phyloP scores from a whole-genome alignment of 2,329 filamentous ascomycete genomes.

The Apiospora hydei region DNA sequence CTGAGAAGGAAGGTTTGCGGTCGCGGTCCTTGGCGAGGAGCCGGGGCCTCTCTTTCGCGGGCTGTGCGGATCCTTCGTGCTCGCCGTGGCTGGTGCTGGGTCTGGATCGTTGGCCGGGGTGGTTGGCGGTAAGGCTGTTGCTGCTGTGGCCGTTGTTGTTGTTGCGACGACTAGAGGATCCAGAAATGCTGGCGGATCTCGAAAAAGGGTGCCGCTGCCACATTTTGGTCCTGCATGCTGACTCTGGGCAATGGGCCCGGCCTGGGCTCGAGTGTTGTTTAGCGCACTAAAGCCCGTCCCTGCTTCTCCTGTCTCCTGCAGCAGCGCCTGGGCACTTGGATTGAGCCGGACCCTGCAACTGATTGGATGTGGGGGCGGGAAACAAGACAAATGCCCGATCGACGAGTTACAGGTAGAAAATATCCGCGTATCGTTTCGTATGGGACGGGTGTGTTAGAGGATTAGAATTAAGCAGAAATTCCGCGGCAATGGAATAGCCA shows the following conservation, averaged over 20 bases:
- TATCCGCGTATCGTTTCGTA: slow-evolving; percentile 1
- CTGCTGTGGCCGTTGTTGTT: neutral
- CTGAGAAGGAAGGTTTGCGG: slow-evolving; percentile 56
- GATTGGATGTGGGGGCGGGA: slow-evolving; percentile 12
- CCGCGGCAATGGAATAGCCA: neutral
- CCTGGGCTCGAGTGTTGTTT: neutral
- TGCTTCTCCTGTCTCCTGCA: slow-evolving; percentile 5
- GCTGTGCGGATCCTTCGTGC: slow-evolving; percentile 4
- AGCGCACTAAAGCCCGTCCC: slow-evolving; percentile 15
- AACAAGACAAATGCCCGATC: slow-evolving; percentile 9
- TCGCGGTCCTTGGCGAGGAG: slow-evolving; percentile 24
- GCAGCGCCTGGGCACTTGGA: slow-evolving; percentile 3
- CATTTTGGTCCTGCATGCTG: slow-evolving; percentile 18
- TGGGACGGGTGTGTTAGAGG: neutral
- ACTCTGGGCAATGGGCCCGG: neutral
- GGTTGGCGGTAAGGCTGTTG: neutral
- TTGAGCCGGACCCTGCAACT: neutral
- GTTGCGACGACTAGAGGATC: slow-evolving; percentile 14
- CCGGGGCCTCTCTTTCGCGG: slow-evolving; percentile 7
- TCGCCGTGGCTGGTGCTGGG: slow-evolving; percentile 24
- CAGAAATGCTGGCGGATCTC: slow-evolving; percentile 22
- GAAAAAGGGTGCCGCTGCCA: slow-evolving; percentile 14
- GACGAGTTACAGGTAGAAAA: slow-evolving; percentile 9
- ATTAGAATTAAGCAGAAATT: neutral
- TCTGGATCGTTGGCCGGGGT: neutral